Evolutionary conservation across 2,329 filamentous ascomycete species (phyloP).

Genomic region (Pyrenochaeta sp.): DNA sequence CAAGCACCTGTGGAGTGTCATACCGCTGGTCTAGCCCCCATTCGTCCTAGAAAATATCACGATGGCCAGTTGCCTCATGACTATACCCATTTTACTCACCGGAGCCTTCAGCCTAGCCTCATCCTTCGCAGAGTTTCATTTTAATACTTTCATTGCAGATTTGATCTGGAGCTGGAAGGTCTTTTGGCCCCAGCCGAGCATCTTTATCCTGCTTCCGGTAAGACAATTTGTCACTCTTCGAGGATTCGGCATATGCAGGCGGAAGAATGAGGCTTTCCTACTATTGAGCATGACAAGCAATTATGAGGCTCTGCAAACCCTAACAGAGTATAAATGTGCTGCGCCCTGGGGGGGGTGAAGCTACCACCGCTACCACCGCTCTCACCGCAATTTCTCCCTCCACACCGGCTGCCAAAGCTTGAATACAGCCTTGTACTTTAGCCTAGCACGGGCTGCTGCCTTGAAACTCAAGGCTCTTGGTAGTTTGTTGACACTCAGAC

Average conservation of each 20-base stretch:
- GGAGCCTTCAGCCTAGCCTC: conserved; percentile 2
- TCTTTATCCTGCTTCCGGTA: conserved; percentile 1
- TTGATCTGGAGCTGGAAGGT: background rate
- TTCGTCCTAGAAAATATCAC: conserved; percentile 1
- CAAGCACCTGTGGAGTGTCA: no score
- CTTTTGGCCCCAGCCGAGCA: background rate
- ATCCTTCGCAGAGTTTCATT: conserved; percentile 2
- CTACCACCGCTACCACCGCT: background rate
- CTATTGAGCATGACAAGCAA: background rate
- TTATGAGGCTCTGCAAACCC: background rate
- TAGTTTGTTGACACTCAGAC: background rate
- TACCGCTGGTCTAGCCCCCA: background rate
- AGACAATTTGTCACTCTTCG: background rate
- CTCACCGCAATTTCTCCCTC: background rate
- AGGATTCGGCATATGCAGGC: background rate
- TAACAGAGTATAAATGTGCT: background rate
- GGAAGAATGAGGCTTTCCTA: background rate
- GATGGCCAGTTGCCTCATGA: background rate
- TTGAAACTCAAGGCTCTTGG: background rate
- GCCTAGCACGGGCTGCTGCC: background rate
- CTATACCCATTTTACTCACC: conserved; percentile 14
- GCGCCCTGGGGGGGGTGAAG: background rate
- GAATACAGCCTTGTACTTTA: background rate
- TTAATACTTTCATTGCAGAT: background rate
- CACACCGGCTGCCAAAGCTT: background rate